phyloP scores from a whole-genome alignment of 192 early-diverging fungal genomes.

The Podila verticillata region DNA sequence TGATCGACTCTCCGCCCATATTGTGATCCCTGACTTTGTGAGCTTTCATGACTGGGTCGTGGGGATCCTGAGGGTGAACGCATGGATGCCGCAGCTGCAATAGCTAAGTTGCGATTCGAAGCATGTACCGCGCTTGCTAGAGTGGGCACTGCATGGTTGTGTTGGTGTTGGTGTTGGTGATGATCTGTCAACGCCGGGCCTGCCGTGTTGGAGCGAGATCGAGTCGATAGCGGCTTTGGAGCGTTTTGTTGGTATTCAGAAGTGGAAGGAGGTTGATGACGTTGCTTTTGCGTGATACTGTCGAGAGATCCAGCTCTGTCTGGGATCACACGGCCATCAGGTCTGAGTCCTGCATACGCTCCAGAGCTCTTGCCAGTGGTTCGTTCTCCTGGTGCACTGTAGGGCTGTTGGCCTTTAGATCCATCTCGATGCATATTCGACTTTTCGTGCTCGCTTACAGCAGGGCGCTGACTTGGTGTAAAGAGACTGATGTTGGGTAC shows the following conservation, averaged over 20 bases:
- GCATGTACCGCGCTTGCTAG: neutral
- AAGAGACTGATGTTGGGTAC: constrained; percentile 41
- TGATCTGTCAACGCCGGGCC: neutral
- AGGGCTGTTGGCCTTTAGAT: too few species aligned
- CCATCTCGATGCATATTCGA: too few species aligned
- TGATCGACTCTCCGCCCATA: neutral
- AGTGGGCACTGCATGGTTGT: neutral
- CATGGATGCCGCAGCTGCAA: neutral
- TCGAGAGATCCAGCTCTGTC: too few species aligned
- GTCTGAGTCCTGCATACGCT: too few species aligned
- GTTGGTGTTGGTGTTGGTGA: neutral
- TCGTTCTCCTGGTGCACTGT: too few species aligned
- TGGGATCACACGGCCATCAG: too few species aligned
- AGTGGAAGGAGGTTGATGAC: too few species aligned
- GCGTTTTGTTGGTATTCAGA: too few species aligned
- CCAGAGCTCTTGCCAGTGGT: too few species aligned
- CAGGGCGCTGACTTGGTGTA: constrained; percentile 15
- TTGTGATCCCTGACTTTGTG: neutral
- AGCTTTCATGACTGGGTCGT: constrained; percentile 17
- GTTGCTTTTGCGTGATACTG: too few species aligned
- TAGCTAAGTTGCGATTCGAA: neutral
- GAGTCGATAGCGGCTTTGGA: too few species aligned
- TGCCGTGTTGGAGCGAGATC: neutral
- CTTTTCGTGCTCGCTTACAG: too few species aligned
- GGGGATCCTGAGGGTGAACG: neutral